Evolutionary conservation across 495 filamentous ascomycete genomes (phyloP), one percentile per base, ranked within the genome.

Genomic region (Copromyces sp.): DNA sequence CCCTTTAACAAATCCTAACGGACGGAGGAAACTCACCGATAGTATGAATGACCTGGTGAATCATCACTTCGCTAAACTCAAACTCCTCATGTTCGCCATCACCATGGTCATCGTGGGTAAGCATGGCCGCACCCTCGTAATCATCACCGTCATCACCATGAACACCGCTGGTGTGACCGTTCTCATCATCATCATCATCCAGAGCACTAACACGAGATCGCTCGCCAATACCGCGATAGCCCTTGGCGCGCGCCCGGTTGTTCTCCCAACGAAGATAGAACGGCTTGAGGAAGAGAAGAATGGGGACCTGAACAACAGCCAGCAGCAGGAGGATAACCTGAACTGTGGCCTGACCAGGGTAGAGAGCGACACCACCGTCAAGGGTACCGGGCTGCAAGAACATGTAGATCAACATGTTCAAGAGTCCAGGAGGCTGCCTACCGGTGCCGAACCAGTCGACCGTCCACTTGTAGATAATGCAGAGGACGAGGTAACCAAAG

Each of bases 341-440:
- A 3, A 99, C 86, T 0, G 73, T 74, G 8, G 81, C 84, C 80
- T 99, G 95, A 70, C 93, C 93, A 24, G 80, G 80, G 78, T 95
- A 99, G 7, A 99, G 86, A 69, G 83, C 86, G 40, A 80, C 76
- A 70, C 90, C 87, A 17, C 82, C 79, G 59, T 91, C 88, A 68
- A 98, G 83, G 0, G 80, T 91, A 35, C 93, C 93, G 6, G 95
- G 95, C 70, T 89, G 88, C 69, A 99, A 84, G 85, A 99, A 98
- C 95, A 99, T 99, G 87, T 97, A 97, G 79, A 99, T 99, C 75
- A 99, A 86, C 94, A 98, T 97, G 87, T 99, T 99, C 72, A 99
- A 83, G 37, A 99, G 85, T 76, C 93, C 92, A 0, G 95, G 95
- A 3, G 96, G 93, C 39, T 86, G 83, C 72, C 85, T 74, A n/a